Conservation (phyloP, 1,139 yeast genomes). For the Yamadazyma triangularis region DNA sequence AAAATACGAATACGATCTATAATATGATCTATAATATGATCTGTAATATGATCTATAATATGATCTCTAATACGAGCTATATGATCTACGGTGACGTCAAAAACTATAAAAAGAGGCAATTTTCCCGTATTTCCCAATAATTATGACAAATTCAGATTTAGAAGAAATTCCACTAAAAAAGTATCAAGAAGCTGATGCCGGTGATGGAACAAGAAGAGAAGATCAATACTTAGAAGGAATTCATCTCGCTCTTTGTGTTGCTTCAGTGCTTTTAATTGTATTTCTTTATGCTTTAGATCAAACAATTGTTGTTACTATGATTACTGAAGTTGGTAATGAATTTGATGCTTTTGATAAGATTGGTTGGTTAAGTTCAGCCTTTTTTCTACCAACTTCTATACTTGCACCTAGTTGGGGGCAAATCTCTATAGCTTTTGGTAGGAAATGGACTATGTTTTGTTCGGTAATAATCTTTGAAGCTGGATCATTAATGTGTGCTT, state of each 20-base stretch:
- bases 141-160: background rate
- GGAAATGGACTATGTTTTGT: constrained; percentile 34
- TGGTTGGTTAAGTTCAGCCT: constrained; percentile 62
- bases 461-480: constrained; percentile 32
- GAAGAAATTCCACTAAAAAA: constrained; percentile 6
- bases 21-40: no score
- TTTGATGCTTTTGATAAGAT: constrained; percentile 46
- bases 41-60: no score
- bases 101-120: no score
- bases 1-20: no score
- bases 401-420: constrained; percentile 37
- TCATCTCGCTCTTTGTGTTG: constrained; percentile 21
- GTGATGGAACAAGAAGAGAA: constrained; percentile 38
- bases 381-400: constrained; percentile 39
- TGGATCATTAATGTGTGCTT: constrained; percentile 38
- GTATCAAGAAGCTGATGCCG: constrained; percentile 35
- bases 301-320: constrained; percentile 35
- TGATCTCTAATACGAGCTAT: no score
- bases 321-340: constrained; percentile 33
- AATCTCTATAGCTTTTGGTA: constrained; percentile 43
- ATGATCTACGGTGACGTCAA: no score
- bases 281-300: constrained; percentile 39
- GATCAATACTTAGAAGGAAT: constrained; percentile 33
- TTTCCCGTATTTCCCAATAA: background rate
- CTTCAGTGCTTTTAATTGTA: constrained; percentile 25